Base-by-base conservation (phyloP, 306 rosid species). In the Sphenostylis stenocarpa region DNA sequence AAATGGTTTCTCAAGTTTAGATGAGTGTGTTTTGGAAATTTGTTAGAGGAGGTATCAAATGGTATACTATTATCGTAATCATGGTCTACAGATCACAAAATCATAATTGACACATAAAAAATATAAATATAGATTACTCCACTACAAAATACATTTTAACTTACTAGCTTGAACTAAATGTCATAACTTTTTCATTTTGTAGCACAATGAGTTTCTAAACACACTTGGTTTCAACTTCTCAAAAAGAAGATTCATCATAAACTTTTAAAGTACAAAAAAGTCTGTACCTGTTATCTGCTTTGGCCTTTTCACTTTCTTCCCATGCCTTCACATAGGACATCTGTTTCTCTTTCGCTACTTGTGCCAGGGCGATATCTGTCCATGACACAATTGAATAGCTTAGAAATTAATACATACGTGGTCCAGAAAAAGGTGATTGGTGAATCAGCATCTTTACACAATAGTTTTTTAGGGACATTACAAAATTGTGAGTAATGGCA, bases 231-330 rank as follows among this genome's bases (percentile, higher is more conserved):
- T 36, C 20, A 34, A 63, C 28, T 34, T 34, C 19, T 34, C 28
- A 4, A 63, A 63, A 61, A n/a, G 4, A 49, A 29, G 2, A 14
- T 15, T 28, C 43, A 7, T 23, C 7, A 61, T 5, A 83, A 62
- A 64, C 38, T 17, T 28, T 5, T 57, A 67, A 67, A 12, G 52
- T 13, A 73, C 51, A 60, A 51, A 36, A 80, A 73, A 79, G 71
- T 43, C 88, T 75, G n/a, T 84, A 89, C 99, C 84, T 96, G 87
- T 93, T 96, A 68, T 89, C 90, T 36, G 86, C 88, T 81, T 92
- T 96, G 36, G 82, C 5, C 75, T 91, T 96, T 72, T 96, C 91
- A 71, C 89, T 91, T 1, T 92, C 98, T 86, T 96, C 99, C 99
- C 99, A 96, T 31, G 99, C 98, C 84, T 84, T 90, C 74, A 92